A percentile compares a stretch with the other conserved stretches of the same genome.
Evolutionary conservation across 192 early-diverging fungal species (phyloP).

Genomic region (Backusella liffmaniae): DNA sequence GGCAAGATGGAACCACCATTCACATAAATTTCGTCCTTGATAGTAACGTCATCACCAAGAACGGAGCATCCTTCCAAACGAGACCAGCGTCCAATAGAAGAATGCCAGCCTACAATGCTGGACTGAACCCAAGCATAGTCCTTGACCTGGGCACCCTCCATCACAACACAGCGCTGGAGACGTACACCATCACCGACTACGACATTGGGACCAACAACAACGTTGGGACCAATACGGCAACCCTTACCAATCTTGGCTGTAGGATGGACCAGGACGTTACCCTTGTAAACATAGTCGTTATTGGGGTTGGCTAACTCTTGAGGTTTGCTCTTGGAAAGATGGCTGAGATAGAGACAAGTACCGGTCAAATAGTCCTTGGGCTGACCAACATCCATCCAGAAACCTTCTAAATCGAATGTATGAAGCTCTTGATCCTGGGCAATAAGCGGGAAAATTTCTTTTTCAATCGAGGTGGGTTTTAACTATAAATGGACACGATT

Average conservation of each 20-base stretch:
- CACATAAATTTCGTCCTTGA: constrained; percentile 91
- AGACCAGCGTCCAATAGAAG: constrained; percentile 91
- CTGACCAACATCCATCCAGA: constrained; percentile 99
- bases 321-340: constrained; percentile 77
- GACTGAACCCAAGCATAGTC: constrained; percentile 90
- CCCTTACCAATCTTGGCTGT: constrained; percentile 91
- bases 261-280: constrained; percentile 92
- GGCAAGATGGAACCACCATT: constrained; percentile 97
- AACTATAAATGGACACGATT: constrained; percentile 44
- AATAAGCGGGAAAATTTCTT: constrained; percentile 95
- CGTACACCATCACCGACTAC: constrained; percentile 94
- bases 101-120: constrained; percentile 96
- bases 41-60: constrained; percentile 94
- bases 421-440: constrained; percentile 85
- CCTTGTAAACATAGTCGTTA: constrained; percentile 68
- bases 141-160: constrained; percentile 82
- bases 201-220: constrained; percentile 90
- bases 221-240: constrained; percentile 97
- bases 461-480: constrained; percentile 97
- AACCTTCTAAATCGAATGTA: constrained; percentile 91
- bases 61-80: constrained; percentile 94
- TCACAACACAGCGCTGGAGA: constrained; percentile 82
- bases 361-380: constrained; percentile 98
- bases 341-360: constrained; percentile 88
- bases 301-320: constrained; percentile 66